Conservation (phyloP, 2,329 filamentous ascomycete species). For the Penicillium sp. region DNA sequence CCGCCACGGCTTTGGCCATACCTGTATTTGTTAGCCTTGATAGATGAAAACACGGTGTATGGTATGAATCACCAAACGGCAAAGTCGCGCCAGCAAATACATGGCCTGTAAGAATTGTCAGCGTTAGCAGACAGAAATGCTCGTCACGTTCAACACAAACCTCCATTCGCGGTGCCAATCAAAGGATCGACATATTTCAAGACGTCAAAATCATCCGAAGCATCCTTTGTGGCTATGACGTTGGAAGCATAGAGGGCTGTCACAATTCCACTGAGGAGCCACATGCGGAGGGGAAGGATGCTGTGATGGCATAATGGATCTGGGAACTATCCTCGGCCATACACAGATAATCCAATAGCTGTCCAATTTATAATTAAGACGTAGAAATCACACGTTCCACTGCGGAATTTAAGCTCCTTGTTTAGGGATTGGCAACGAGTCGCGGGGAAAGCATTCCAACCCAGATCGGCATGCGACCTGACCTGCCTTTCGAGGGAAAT, state of each 20-base stretch:
- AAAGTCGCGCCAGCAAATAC: constrained; percentile 58
- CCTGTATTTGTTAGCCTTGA: constrained; percentile 29
- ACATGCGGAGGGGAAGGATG: neutral
- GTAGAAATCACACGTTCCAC: neutral
- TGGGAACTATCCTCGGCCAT: neutral
- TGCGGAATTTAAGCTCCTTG: constrained; percentile 8
- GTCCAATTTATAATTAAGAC: neutral
- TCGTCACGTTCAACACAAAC: constrained; percentile 18
- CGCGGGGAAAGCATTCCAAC: constrained; percentile 22
- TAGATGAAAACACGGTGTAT: neutral
- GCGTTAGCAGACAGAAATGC: neutral
- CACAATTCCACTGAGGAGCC: constrained; percentile 6
- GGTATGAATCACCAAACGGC: constrained; percentile 47
- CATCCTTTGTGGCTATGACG: constrained; percentile 1
- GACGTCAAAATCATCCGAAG: constrained; percentile 30
- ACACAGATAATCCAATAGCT: neutral
- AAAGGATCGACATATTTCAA: constrained; percentile 52
- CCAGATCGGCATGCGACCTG: constrained; percentile 16
- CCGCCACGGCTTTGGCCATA: constrained; percentile 58
- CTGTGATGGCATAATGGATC: constrained; percentile 11
- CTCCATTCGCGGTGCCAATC: constrained; percentile 56
- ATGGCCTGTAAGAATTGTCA: constrained; percentile 43
- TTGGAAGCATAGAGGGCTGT: constrained; percentile 13
- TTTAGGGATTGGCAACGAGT: constrained; percentile 11
- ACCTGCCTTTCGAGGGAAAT: constrained; percentile 6